Conservation (phyloP, 2,329 filamentous ascomycete species). For the Cercospora berteroae region DNA sequence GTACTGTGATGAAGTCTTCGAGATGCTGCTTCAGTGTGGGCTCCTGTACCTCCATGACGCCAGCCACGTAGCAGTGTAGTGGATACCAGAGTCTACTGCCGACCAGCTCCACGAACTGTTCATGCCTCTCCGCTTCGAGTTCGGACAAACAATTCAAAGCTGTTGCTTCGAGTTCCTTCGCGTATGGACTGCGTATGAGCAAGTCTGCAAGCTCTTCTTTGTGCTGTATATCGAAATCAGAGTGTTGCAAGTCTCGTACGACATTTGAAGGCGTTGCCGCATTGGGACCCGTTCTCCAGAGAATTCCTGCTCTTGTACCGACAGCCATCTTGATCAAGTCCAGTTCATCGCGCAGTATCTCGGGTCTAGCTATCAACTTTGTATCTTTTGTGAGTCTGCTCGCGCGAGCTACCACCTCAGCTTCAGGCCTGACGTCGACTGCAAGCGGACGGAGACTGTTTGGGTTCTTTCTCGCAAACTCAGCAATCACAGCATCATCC, state of each 20-base stretch:
- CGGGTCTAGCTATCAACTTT: constrained; percentile 12
- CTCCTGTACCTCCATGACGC: constrained; percentile 29
- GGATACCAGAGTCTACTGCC: constrained; percentile 28
- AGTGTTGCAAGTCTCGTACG: constrained; percentile 12
- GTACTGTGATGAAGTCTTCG: constrained; percentile 28
- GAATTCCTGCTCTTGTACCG: constrained; percentile 11
- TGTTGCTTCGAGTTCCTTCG: constrained; percentile 21
- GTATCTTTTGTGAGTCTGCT: background rate
- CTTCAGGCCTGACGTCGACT: constrained; percentile 2
- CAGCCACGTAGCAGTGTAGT: constrained; percentile 32
- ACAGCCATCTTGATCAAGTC: constrained; percentile 11
- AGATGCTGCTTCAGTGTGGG: constrained; percentile 31
- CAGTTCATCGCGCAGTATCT: constrained; percentile 12
- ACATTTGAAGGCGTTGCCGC: constrained; percentile 19
- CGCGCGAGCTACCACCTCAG: background rate
- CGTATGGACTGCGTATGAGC: constrained; percentile 19
- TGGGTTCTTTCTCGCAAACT: constrained; percentile 13
- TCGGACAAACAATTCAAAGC: constrained; percentile 18
- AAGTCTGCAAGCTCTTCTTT: constrained; percentile 20
- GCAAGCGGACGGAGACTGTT: constrained; percentile 3
- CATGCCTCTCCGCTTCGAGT: constrained; percentile 19
- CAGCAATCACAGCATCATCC: constrained; percentile 11
- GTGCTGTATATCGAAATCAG: constrained; percentile 8
- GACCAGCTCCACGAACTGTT: constrained; percentile 21
- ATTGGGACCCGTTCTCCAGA: constrained; percentile 12